Evolutionary conservation across 306 rosid genomes (phyloP).

Genomic region (Ziziphus jujuba): DNA sequence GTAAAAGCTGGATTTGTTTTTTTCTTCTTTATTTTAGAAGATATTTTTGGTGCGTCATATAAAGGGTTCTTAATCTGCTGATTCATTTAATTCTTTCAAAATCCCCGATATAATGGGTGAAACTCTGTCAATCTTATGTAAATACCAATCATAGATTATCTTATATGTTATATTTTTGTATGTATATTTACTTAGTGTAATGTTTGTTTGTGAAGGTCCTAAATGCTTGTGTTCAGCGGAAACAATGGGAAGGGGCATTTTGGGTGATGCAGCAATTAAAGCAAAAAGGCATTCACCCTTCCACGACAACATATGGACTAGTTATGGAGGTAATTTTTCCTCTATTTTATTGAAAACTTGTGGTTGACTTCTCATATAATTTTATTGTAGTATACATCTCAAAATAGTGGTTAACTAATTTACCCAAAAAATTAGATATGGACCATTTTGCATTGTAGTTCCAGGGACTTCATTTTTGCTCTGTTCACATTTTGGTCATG

Average conservation of each 20-base stretch:
- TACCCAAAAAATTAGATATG: too few species aligned
- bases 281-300: conserved; percentile 53
- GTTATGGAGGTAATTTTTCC: conserved; percentile 81
- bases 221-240: conserved; percentile 76
- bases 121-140: background rate
- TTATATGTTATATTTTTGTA: background rate
- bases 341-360: background rate
- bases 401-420: too few species aligned
- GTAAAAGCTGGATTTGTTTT: too few species aligned
- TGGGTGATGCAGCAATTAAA: conserved; percentile 93
- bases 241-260: conserved; percentile 97
- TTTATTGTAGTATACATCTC: background rate
- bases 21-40: too few species aligned
- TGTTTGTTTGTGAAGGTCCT: conserved; percentile 57
- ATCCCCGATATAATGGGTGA: background rate
- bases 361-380: background rate
- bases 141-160: background rate
- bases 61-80: conserved; percentile 5
- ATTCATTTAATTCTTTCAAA: background rate
- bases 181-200: conserved; percentile 7
- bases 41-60: too few species aligned
- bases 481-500: too few species aligned
- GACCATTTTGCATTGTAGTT: too few species aligned
- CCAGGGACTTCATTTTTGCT: too few species aligned
- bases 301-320: conserved; percentile 74